Conservation (phyloP, 495 filamentous ascomycete genomes). For the Friedmanniomyces simplex region DNA sequence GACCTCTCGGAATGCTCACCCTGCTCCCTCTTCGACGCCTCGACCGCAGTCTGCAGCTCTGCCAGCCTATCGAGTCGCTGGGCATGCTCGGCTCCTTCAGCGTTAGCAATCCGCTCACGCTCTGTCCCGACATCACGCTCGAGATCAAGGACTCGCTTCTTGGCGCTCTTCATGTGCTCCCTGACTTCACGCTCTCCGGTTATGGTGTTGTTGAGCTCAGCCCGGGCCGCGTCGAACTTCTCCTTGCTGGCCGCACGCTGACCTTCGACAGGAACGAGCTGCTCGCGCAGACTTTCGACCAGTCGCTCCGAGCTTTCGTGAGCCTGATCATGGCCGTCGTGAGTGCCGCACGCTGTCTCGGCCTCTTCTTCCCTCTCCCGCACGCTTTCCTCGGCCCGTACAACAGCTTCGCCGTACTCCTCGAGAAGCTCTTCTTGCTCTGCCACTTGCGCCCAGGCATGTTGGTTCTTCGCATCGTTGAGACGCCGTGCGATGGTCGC, state of each 20-base stretch:
- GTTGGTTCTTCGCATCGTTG: constrained; percentile 16
- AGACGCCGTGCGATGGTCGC: constrained; percentile 22
- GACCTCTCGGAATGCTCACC: constrained; percentile 29
- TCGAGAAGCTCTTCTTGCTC: constrained; percentile 37
- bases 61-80: constrained; percentile 31
- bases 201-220: constrained; percentile 26
- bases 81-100: constrained; percentile 27
- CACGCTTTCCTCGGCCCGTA: constrained; percentile 36
- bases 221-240: constrained; percentile 27
- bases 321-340: constrained; percentile 38
- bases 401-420: constrained; percentile 33
- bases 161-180: constrained; percentile 27
- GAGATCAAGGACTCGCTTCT: constrained; percentile 27
- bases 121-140: constrained; percentile 26
- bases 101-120: constrained; percentile 23
- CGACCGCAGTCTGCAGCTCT: constrained; percentile 42
- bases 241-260: constrained; percentile 30
- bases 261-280: constrained; percentile 33
- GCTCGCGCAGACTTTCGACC: constrained; percentile 28
- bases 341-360: constrained; percentile 29
- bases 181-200: constrained; percentile 41
- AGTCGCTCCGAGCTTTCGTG: constrained; percentile 23
- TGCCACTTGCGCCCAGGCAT: constrained; percentile 33
- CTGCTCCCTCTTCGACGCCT: constrained; percentile 33
- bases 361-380: constrained; percentile 34